These are phyloP conservation scores for Neurospora sp. DNA, from an alignment of 495 filamentous ascomycete species.

Conservation along the genomic window DNA sequence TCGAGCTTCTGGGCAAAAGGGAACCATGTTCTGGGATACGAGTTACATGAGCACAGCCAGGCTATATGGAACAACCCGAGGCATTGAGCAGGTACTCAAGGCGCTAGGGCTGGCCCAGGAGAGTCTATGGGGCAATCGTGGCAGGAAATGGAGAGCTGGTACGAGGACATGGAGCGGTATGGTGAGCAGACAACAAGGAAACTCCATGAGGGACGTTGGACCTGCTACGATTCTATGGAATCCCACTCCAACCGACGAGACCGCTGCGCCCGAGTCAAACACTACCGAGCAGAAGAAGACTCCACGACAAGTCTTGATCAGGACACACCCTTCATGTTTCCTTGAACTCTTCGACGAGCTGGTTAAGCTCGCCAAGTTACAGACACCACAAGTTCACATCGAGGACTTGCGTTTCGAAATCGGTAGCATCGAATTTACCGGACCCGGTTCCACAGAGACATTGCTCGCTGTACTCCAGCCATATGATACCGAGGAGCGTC, in stretches of 20 bases:
- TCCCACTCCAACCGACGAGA: constrained; percentile 10
- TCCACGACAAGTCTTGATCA: constrained; percentile 55
- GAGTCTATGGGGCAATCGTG: constrained; percentile 48
- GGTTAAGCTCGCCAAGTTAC: constrained; percentile 55
- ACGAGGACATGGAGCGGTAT: constrained; percentile 58
- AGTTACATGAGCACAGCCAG: constrained; percentile 88
- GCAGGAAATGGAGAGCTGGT: constrained; percentile 65
- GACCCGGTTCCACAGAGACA: constrained; percentile 74
- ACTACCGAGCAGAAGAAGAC: constrained; percentile 16
- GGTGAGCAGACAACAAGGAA: constrained; percentile 48
- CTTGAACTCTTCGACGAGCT: constrained; percentile 71
- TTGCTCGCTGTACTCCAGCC: constrained; percentile 63
- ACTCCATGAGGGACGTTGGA: constrained; percentile 51
- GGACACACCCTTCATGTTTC: constrained; percentile 85
- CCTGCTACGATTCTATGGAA: constrained; percentile 69
- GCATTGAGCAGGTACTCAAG: constrained; percentile 53
- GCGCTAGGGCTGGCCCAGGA: constrained; percentile 50
- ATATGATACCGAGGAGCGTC: constrained; percentile 28
- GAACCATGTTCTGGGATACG: constrained; percentile 78
- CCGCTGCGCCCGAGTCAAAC: constrained; percentile 8
- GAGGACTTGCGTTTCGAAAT: constrained; percentile 91
- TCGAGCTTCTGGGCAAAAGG: constrained; percentile 51
- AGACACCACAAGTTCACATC: constrained; percentile 62
- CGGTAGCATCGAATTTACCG: constrained; percentile 82
- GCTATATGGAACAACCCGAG: constrained; percentile 55